Evolutionary conservation across 2,329 filamentous ascomycete species (phyloP).

Genomic region (Juglanconis sp.): DNA sequence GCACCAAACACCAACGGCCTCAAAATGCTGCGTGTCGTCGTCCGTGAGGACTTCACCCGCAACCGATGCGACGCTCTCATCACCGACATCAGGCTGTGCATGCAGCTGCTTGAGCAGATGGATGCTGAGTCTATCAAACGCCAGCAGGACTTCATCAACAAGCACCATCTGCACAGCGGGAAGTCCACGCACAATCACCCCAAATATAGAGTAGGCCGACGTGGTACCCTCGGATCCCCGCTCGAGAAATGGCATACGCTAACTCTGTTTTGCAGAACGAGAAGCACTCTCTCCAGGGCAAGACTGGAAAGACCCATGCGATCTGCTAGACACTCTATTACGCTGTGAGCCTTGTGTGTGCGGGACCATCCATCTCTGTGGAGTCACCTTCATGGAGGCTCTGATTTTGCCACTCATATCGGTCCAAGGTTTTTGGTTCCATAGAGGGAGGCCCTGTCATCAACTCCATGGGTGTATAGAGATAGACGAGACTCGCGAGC

Average conservation of each 20-base stretch:
- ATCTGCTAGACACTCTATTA: slow-evolving; percentile 58
- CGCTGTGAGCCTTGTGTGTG: neutral
- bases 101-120: slow-evolving; percentile 69
- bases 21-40: slow-evolving; percentile 89
- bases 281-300: slow-evolving; percentile 83
- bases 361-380: neutral
- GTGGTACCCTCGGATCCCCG: neutral
- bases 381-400: neutral
- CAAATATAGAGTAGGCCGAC: slow-evolving; percentile 44
- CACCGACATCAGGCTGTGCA: slow-evolving; percentile 72
- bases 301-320: slow-evolving; percentile 85
- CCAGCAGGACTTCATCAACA: slow-evolving; percentile 63
- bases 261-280: slow-evolving; percentile 52
- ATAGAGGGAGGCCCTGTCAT: neutral
- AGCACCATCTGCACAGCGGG: slow-evolving; percentile 50
- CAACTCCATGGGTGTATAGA: neutral
- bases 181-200: slow-evolving; percentile 51
- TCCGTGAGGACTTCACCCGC: slow-evolving; percentile 87
- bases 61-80: slow-evolving; percentile 77
- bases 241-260: slow-evolving; percentile 1
- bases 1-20: slow-evolving; percentile 78
- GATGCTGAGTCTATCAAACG: slow-evolving; percentile 68
- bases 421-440: neutral
- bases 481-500: neutral
- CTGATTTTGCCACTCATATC: neutral